Evolutionary conservation across 2,329 filamentous ascomycete species (phyloP).

Genomic region (Dendryphion nanum): DNA sequence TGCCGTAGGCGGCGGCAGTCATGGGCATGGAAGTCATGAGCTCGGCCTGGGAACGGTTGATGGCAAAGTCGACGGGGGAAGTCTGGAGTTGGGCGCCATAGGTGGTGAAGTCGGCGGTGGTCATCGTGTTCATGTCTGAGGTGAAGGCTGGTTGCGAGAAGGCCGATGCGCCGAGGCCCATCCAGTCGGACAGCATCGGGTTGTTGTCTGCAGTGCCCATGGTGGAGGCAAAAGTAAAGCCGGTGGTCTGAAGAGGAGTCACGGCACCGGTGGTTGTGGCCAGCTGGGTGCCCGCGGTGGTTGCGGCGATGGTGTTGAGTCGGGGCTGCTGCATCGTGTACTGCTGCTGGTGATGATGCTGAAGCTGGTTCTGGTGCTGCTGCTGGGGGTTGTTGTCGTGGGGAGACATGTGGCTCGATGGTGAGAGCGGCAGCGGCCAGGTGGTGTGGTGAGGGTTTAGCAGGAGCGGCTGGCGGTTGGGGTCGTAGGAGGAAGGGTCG

Average conservation of each 20-base stretch:
- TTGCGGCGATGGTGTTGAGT: constrained; percentile 25
- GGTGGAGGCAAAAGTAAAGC: constrained; percentile 31
- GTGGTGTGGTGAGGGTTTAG: constrained; percentile 27
- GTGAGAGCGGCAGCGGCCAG: constrained; percentile 40
- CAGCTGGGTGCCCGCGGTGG: constrained; percentile 17
- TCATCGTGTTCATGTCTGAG: constrained; percentile 33
- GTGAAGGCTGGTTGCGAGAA: constrained; percentile 29
- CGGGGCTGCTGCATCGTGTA: constrained; percentile 26
- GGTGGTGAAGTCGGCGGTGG: constrained; percentile 36
- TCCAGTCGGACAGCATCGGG: constrained; percentile 43
- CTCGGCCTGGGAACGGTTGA: constrained; percentile 41
- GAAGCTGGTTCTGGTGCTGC: constrained; percentile 12
- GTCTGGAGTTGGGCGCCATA: constrained; percentile 44
- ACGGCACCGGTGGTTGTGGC: constrained; percentile 26
- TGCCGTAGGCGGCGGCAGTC: constrained; percentile 36
- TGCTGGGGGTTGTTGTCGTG: constrained; percentile 27
- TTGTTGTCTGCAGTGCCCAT: constrained; percentile 36
- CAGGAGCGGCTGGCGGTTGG: constrained; percentile 27
- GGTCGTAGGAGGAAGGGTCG: constrained; percentile 38
- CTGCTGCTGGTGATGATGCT: constrained; percentile 16
- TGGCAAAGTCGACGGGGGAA: constrained; percentile 47
- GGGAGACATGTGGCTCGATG: constrained; percentile 9
- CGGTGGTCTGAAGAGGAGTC: constrained; percentile 33
- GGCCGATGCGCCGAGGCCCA: constrained; percentile 39
- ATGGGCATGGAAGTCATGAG: constrained; percentile 44